Conservation (phyloP, 176 grass and related monocot genomes). For the Canna indica region DNA sequence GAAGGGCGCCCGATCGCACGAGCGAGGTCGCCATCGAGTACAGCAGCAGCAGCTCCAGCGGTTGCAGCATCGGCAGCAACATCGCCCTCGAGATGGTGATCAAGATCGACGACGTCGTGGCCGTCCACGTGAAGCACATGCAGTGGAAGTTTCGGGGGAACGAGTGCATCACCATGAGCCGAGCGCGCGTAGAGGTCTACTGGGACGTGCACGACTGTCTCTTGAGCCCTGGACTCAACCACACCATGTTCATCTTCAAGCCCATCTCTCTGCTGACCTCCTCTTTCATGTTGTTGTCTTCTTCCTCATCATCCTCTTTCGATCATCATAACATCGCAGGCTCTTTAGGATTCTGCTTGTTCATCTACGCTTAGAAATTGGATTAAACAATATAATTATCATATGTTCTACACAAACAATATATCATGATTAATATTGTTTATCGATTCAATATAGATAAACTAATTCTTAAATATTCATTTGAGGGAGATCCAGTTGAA, state of each 20-base stretch:
- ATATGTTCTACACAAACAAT: no score
- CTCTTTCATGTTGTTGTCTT: slow-evolving; percentile 17
- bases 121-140: slow-evolving; percentile 71
- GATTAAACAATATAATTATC: slow-evolving; percentile 28
- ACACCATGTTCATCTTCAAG: slow-evolving; percentile 66
- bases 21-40: slow-evolving; percentile 66
- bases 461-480: no score
- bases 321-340: no score
- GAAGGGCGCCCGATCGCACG: slow-evolving; percentile 25
- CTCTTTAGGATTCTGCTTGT: slow-evolving; percentile 45
- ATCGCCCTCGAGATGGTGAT: slow-evolving; percentile 44
- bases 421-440: no score
- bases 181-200: slow-evolving; percentile 69
- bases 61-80: no score
- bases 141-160: slow-evolving; percentile 91
- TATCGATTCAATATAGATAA: no score
- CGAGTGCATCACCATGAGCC: slow-evolving; percentile 55
- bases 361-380: slow-evolving; percentile 81
- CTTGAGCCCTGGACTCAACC: slow-evolving; percentile 60
- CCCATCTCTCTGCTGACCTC: slow-evolving; percentile 45
- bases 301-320: no score
- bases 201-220: slow-evolving; percentile 94
- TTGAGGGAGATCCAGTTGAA: no score
- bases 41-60: slow-evolving; percentile 14
- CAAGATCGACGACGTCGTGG: slow-evolving; percentile 55